Percentiles rank a stretch among this genome's conserved stretches.
phyloP scores from a whole-genome alignment of 2,329 filamentous ascomycete species.

The Fusarium torreyae region DNA sequence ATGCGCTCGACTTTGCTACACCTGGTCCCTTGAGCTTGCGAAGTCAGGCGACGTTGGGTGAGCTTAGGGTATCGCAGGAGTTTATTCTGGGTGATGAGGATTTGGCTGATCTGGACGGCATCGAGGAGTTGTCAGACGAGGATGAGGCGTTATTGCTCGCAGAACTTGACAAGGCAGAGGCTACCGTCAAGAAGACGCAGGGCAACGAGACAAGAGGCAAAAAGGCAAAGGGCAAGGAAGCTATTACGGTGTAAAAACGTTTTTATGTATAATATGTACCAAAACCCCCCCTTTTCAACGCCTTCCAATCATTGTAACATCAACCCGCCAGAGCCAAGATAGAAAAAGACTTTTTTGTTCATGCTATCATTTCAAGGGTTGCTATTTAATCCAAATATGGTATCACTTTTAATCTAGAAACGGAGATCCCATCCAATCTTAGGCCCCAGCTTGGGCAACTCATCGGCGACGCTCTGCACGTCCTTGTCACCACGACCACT shows the following conservation, averaged over 20 bases:
- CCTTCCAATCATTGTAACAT: constrained; percentile 46
- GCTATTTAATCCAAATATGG: constrained; percentile 34
- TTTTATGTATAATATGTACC: constrained; percentile 50
- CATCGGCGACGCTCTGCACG: constrained; percentile 97
- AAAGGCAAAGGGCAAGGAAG: constrained; percentile 16
- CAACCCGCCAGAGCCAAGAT: constrained; percentile 39
- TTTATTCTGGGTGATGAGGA: constrained; percentile 64
- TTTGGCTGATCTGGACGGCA: constrained; percentile 56
- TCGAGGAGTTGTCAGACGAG: constrained; percentile 60
- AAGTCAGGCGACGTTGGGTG: constrained; percentile 57
- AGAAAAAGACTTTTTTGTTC: constrained; percentile 32
- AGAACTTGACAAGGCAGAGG: constrained; percentile 53
- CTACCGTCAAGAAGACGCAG: constrained; percentile 26
- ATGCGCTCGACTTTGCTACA: constrained; percentile 60
- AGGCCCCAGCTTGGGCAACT: constrained; percentile 89
- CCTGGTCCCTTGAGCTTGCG: constrained; percentile 57
- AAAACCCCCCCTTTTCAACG: constrained; percentile 47
- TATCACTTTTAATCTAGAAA: constrained; percentile 58
- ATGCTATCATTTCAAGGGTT: constrained; percentile 32
- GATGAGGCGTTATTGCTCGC: constrained; percentile 53
- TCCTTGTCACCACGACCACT: constrained; percentile 98
- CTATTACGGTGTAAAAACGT: constrained; percentile 46
- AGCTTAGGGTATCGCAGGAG: constrained; percentile 57
- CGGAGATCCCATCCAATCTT: constrained; percentile 83
- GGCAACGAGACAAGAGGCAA: background rate